These are phyloP conservation scores for Wickerhamiella vanderwaltii DNA, from an alignment of 805 yeast genomes.

Conservation along the genomic window DNA sequence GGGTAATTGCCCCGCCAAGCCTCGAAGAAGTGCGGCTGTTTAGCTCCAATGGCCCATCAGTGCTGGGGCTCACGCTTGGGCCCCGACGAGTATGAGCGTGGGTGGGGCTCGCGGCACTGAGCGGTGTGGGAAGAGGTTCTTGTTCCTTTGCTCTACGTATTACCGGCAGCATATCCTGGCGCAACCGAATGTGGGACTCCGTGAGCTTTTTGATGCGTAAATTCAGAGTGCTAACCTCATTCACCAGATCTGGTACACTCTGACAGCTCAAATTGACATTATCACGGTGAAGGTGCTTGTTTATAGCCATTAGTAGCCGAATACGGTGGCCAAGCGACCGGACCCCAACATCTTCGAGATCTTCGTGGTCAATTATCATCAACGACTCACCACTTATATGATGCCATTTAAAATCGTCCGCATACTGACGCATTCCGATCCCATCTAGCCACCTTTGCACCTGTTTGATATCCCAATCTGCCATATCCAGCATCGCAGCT, in stretches of 20 bases:
- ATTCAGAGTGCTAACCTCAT: slow-evolving; percentile 20
- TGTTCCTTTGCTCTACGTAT: slow-evolving; percentile 47
- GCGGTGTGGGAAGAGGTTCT: slow-evolving; percentile 52
- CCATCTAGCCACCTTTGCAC: slow-evolving; percentile 11
- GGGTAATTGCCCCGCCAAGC: neutral
- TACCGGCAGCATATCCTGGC: slow-evolving; percentile 55
- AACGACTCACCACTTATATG: slow-evolving; percentile 64
- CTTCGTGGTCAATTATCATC: slow-evolving; percentile 54
- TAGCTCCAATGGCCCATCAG: slow-evolving; percentile 8
- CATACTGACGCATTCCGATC: slow-evolving; percentile 15
- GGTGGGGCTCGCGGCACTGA: slow-evolving; percentile 11
- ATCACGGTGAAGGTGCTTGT: slow-evolving; percentile 26
- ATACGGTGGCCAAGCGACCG: slow-evolving; percentile 43
- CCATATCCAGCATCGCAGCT: slow-evolving; percentile 9
- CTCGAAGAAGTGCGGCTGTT: slow-evolving; percentile 7
- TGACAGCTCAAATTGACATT: neutral
- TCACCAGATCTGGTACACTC: slow-evolving; percentile 13
- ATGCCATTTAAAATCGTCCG: slow-evolving; percentile 36
- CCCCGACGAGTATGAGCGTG: slow-evolving; percentile 1
- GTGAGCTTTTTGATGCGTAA: slow-evolving; percentile 33
- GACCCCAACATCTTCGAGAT: slow-evolving; percentile 64
- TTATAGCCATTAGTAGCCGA: slow-evolving; percentile 45
- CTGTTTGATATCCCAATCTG: slow-evolving; percentile 12
- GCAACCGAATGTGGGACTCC: slow-evolving; percentile 44
- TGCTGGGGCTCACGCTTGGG: slow-evolving; percentile 4